Conservation (phyloP, 345 rosid species). For the Lumnitzera littorea region DNA sequence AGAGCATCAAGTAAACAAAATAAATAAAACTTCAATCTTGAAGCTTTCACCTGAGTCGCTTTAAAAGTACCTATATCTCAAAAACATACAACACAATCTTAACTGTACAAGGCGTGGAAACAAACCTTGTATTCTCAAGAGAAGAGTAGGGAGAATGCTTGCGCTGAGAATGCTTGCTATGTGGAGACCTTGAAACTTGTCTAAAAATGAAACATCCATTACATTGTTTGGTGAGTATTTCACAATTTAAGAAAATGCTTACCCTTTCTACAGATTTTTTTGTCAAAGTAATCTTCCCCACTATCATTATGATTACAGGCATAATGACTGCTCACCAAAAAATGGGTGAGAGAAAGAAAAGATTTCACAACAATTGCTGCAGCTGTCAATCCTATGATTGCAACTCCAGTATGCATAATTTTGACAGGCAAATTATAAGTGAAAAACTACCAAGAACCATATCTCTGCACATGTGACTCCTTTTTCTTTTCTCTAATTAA, state of each 20-base stretch:
- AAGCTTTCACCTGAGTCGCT: slow-evolving; percentile 54
- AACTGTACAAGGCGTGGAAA: slow-evolving; percentile 18
- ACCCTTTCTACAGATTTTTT: slow-evolving; percentile 20
- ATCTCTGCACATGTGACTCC: too few species aligned
- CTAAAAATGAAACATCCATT: slow-evolving; percentile 95
- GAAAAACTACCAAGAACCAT: too few species aligned
- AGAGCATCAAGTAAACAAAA: slow-evolving; percentile 3
- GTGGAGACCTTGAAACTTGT: slow-evolving; percentile 96
- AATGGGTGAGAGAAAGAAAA: too few species aligned
- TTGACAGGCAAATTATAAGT: too few species aligned
- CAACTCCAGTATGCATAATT: too few species aligned
- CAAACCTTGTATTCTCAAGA: slow-evolving; percentile 80
- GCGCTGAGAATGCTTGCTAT: slow-evolving; percentile 98
- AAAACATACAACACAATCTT: slow-evolving; percentile 32
- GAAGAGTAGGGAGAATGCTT: slow-evolving; percentile 96
- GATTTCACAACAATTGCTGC: too few species aligned
- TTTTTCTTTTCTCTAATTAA: too few species aligned
- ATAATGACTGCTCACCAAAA: too few species aligned
- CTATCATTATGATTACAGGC: too few species aligned
- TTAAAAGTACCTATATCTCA: slow-evolving; percentile 21
- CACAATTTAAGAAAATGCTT: slow-evolving; percentile 24
- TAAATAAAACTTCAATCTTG: background rate
- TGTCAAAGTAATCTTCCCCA: slow-evolving; percentile 11
- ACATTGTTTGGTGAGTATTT: slow-evolving; percentile 55
- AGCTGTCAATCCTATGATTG: too few species aligned